Evolutionary conservation across 176 grass and related monocot species (phyloP).

Genomic region (Triticum aestivum): IWGSC_CS_RefSeq_v2.1 NC_057813.1:455381601-455382100

Average conservation of each 20-base stretch:
- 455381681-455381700: background rate
- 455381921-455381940: slow-evolving; percentile 9
- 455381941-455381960: background rate
- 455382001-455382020: slow-evolving; percentile 27
- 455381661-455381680: background rate
- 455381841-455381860: slow-evolving; percentile 14
- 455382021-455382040: slow-evolving; percentile 10
- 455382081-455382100: slow-evolving; percentile 88
- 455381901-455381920: background rate
- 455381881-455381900: slow-evolving; percentile 4
- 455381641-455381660: slow-evolving; percentile 7
- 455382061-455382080: slow-evolving; percentile 38
- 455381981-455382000: background rate
- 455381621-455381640: background rate
- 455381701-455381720: background rate
- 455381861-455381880: background rate
- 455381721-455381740: background rate
- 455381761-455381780: slow-evolving; percentile 2
- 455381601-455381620: too few relatives aligned
- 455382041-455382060: slow-evolving; percentile 27
- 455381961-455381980: background rate
- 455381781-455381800: background rate
- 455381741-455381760: slow-evolving; percentile 16
- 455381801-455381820: slow-evolving; percentile 14
- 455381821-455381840: background rate